These are phyloP conservation scores for Xylaria palmicola DNA, from an alignment of 495 filamentous ascomycete genomes.

Conservation along the genomic window DNA sequence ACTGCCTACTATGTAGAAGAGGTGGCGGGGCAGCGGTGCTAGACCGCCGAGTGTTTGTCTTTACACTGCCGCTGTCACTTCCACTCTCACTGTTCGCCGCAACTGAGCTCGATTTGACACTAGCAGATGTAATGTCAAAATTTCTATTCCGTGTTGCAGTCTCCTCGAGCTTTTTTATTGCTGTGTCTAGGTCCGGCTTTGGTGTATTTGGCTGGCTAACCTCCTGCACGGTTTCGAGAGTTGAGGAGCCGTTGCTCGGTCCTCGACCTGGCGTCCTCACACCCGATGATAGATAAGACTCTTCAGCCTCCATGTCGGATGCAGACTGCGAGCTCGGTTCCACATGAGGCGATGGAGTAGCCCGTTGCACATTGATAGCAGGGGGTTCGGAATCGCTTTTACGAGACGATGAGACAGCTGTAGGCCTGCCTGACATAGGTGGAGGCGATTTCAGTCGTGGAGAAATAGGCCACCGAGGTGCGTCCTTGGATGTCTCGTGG, in stretches of 20 bases:
- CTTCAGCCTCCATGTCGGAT: constrained; percentile 55
- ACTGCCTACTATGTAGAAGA: constrained; percentile 43
- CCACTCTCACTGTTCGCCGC: constrained; percentile 56
- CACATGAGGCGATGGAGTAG: constrained; percentile 44
- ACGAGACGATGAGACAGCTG: constrained; percentile 40
- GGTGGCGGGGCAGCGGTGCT: constrained; percentile 34
- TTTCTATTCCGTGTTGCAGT: constrained; percentile 42
- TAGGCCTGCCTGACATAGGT: constrained; percentile 48
- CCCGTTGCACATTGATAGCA: constrained; percentile 55
- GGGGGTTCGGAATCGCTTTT: constrained; percentile 49
- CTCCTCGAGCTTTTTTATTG: constrained; percentile 51
- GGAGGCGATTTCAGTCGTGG: constrained; percentile 69
- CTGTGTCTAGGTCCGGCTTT: constrained; percentile 36
- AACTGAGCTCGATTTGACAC: constrained; percentile 34
- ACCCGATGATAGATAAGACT: constrained; percentile 49
- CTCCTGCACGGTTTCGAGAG: constrained; percentile 91
- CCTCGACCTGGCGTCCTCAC: constrained; percentile 67
- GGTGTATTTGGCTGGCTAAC: constrained; percentile 78
- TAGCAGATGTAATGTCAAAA: constrained; percentile 32
- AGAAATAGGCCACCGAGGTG: constrained; percentile 65
- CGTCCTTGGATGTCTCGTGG: constrained; percentile 54
- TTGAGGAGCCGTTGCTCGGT: constrained; percentile 62
- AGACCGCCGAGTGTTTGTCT: constrained; percentile 30
- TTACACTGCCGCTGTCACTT: constrained; percentile 57
- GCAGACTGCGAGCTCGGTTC: constrained; percentile 34